Evolutionary conservation across 129 eudicot genomes (phyloP).

Genomic region (Ambrosia trifida): DNA sequence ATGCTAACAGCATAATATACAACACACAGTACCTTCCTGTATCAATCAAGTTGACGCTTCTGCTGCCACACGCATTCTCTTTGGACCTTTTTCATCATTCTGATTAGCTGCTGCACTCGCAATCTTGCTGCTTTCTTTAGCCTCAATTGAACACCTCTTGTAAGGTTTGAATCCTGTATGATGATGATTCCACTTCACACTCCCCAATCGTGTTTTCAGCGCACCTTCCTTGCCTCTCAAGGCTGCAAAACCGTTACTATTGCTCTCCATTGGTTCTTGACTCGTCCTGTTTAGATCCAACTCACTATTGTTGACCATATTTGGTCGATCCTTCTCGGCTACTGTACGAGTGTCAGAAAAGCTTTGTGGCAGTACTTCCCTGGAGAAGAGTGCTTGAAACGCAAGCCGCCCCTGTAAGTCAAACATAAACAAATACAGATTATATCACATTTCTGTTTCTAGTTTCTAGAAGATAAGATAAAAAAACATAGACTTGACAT

Average conservation of each 20-base stretch:
- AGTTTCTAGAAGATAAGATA: background rate
- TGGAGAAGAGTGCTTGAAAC: constrained; percentile 76
- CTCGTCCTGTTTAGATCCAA: constrained; percentile 51
- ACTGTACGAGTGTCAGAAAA: constrained; percentile 36
- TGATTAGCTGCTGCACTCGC: constrained; percentile 27
- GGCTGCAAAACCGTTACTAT: constrained; percentile 11
- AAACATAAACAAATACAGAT: background rate
- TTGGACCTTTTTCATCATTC: constrained; percentile 68
- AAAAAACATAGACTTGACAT: constrained; percentile 7
- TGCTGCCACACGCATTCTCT: constrained; percentile 74
- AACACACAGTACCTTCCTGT: constrained; percentile 24
- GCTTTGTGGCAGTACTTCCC: constrained; percentile 86
- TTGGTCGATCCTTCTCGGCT: constrained; percentile 24
- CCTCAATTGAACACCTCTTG: constrained; percentile 90
- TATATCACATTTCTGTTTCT: background rate
- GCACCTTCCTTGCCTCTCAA: constrained; percentile 10
- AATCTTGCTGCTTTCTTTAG: constrained; percentile 54
- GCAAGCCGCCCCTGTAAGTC: constrained; percentile 80
- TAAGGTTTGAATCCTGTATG: constrained; percentile 91
- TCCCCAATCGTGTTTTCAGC: constrained; percentile 24
- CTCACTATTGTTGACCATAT: constrained; percentile 23
- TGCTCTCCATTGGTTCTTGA: constrained; percentile 29
- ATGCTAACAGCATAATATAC: constrained; percentile 31
- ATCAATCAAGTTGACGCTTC: constrained; percentile 49
- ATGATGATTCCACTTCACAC: constrained; percentile 48